Evolutionary conservation across 495 filamentous ascomycete genomes (phyloP), one percentile per base, ranked within the genome.

Genomic region (Massariosphaeria phaeospora): DNA sequence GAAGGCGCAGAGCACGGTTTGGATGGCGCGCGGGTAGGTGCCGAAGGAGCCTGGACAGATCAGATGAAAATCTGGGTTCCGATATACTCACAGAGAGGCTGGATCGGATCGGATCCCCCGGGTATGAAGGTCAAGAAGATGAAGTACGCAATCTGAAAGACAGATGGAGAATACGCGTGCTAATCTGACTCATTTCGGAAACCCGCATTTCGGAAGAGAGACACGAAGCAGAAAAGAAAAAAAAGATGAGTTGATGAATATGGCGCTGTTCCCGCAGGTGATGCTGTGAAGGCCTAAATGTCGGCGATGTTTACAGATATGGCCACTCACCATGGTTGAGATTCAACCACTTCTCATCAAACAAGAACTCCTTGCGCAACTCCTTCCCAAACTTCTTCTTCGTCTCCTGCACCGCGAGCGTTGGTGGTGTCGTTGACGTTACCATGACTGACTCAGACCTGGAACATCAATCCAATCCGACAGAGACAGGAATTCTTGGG

Each of bases 261-360:
- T n/a, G n/a, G n/a, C n/a, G n/a, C n/a, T n/a, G n/a, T n/a, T n/a
- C n/a, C n/a, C n/a, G n/a, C n/a, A n/a, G n/a, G n/a, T n/a, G n/a
- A n/a, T n/a, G n/a, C n/a, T n/a, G n/a, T n/a, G n/a, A n/a, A n/a
- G n/a, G n/a, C n/a, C n/a, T n/a, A n/a, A n/a, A n/a, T n/a, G n/a
- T n/a, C n/a, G n/a, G n/a, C n/a, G n/a, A 7, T 38, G 41, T 6
- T 21, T 12, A 17, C 15, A 52, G 23, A 30, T 2, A 12, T n/a
- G 27, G 35, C 8, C 35, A 6, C 67, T 50, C 68, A 89, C 88
- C 91, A 58, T 96, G 86, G 70, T 95, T 95, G 57, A 96, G 72
- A 58, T 89, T 88, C 21, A 75, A 77, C 64, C 79, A 90, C 2
- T 71, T 67, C 0, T 79, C 76, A 54, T 84, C 82, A 46, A 93